Conservation (phyloP, 106 monocot genomes). For the Triglochin maritima region DNA sequence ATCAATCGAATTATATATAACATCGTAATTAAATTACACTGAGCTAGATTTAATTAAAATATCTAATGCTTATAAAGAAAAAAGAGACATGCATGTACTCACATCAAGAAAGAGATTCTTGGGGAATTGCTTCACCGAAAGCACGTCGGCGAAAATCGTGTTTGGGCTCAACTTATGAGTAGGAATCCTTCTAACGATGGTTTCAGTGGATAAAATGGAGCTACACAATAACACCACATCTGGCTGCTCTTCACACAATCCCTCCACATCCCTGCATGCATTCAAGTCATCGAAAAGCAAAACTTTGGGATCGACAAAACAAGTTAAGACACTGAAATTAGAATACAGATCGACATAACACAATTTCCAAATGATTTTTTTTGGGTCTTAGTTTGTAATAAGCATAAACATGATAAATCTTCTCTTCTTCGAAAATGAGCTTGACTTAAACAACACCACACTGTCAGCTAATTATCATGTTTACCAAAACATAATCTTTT, state of each 20-base stretch:
- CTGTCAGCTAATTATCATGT: no score
- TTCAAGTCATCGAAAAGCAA: not conserved
- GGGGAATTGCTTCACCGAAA: conserved; percentile 64
- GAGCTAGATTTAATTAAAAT: no score
- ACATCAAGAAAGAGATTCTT: conserved; percentile 58
- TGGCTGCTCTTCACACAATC: conserved; percentile 40
- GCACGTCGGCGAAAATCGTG: conserved; percentile 49
- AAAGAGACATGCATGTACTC: not conserved
- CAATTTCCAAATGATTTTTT: no score
- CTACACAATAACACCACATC: conserved; percentile 42
- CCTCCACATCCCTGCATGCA: conserved; percentile 20
- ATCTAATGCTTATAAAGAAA: no score
- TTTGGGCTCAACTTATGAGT: conserved; percentile 32
- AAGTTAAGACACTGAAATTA: not conserved
- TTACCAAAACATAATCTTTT: not conserved
- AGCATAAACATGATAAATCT: no score
- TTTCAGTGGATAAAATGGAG: conserved; percentile 58
- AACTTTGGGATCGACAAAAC: not conserved
- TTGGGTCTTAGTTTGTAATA: no score
- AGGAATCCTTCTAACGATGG: conserved; percentile 37
- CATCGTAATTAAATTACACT: no score
- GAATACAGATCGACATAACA: not conserved
- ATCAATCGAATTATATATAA: not conserved
- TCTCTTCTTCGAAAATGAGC: no score
- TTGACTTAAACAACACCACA: no score